Conservation (phyloP, 148 eudicot genomes). For the Vaccinium vitisidaea region DNA sequence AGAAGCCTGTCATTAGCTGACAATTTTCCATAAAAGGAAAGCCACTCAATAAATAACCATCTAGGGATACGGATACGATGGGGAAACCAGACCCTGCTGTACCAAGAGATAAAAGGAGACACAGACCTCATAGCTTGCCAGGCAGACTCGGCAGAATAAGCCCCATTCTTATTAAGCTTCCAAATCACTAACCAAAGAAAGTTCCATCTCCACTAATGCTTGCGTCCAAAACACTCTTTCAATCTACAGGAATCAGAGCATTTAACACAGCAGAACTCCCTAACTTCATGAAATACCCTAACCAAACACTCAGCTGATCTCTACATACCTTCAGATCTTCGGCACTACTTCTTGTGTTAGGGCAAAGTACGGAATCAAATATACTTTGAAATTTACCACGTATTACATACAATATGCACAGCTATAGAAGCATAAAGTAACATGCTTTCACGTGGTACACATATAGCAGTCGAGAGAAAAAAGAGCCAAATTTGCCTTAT, state of each 20-base stretch:
- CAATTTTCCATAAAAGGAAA: no score
- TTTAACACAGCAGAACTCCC: conserved; percentile 1
- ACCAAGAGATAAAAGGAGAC: no score
- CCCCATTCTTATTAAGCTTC: no score
- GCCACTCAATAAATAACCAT: no score
- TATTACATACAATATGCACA: neutral
- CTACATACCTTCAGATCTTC: neutral
- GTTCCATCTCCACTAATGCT: neutral
- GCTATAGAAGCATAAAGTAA: neutral
- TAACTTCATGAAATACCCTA: neutral
- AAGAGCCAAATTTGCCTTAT: neutral
- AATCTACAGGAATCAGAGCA: neutral
- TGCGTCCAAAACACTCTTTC: neutral
- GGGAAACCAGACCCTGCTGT: no score
- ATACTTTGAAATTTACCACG: neutral
- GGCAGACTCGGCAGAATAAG: no score
- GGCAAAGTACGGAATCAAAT: neutral
- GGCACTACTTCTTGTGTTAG: neutral
- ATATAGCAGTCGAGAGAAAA: neutral
- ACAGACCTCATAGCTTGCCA: no score
- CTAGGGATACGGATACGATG: no score
- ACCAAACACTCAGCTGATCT: conserved; percentile 1
- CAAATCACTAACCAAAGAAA: neutral
- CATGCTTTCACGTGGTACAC: neutral
- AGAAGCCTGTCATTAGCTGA: no score